Evolutionary conservation across 257 asterid species (phyloP).

Genomic region (Salvia rosmarinus): DNA sequence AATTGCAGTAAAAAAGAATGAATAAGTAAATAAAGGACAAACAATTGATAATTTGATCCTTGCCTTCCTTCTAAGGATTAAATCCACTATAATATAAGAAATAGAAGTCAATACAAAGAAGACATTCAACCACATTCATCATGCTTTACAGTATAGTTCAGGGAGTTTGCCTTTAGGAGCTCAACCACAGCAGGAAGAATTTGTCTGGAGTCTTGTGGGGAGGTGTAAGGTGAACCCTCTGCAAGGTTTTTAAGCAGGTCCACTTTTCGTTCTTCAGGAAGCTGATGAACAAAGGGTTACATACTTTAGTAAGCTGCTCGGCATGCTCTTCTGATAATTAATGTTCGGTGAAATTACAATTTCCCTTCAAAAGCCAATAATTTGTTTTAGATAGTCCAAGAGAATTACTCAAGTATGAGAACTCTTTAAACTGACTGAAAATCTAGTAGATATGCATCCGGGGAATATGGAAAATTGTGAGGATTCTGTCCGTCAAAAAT

Average conservation of each 20-base stretch:
- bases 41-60: background rate
- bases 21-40: background rate
- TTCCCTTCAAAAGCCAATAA: constrained; percentile 13
- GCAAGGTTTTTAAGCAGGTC: constrained; percentile 96
- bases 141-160: constrained; percentile 10
- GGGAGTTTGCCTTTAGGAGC: constrained; percentile 70
- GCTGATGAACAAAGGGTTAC: constrained; percentile 55
- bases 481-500: background rate
- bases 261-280: constrained; percentile 85
- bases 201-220: constrained; percentile 85
- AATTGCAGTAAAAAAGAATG: background rate
- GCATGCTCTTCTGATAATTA: constrained; percentile 25
- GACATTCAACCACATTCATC: constrained; percentile 20
- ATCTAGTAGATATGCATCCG: background rate
- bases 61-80: background rate
- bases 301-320: constrained; percentile 23
- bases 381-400: background rate
- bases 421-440: background rate
- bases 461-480: constrained; percentile 8
- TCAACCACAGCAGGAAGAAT: constrained; percentile 80
- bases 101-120: constrained; percentile 3
- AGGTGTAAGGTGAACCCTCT: constrained; percentile 84
- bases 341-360: constrained; percentile 28
- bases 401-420: background rate
- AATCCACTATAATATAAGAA: constrained; percentile 16